Conservation (phyloP, 371 early-diverging fungal species). For the Mucor circinelloides region DNA sequence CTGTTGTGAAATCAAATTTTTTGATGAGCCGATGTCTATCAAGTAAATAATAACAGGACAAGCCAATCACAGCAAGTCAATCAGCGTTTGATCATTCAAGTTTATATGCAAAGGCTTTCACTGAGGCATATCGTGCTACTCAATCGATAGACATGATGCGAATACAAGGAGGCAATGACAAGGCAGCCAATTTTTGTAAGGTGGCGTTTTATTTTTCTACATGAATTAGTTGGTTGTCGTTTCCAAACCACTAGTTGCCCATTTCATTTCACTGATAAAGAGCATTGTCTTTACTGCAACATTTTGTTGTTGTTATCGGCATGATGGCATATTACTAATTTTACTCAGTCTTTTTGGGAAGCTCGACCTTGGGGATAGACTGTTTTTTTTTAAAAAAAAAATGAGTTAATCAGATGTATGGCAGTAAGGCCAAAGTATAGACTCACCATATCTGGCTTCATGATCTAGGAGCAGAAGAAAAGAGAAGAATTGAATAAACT, state of each 20-base stretch:
- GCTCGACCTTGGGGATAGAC: conserved; percentile 23
- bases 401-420: background rate
- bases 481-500: background rate
- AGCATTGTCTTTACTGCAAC: background rate
- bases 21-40: background rate
- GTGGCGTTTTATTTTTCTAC: no score
- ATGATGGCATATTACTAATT: background rate
- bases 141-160: no score
- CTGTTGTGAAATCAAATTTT: background rate
- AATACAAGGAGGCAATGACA: no score
- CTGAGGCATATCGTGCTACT: no score
- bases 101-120: no score
- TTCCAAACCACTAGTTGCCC: no score
- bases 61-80: background rate
- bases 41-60: background rate
- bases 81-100: no score
- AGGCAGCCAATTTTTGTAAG: no score
- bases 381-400: background rate
- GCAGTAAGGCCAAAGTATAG: background rate
- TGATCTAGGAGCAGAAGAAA: conserved; percentile 14
- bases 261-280: no score
- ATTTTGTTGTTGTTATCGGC: background rate
- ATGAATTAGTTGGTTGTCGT: no score
- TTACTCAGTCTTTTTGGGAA: conserved; percentile 6
- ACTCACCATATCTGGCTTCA: conserved; percentile 46